phyloP scores from a whole-genome alignment of 1,284 basidiomycete species.

The Puccinia coronata region DNA sequence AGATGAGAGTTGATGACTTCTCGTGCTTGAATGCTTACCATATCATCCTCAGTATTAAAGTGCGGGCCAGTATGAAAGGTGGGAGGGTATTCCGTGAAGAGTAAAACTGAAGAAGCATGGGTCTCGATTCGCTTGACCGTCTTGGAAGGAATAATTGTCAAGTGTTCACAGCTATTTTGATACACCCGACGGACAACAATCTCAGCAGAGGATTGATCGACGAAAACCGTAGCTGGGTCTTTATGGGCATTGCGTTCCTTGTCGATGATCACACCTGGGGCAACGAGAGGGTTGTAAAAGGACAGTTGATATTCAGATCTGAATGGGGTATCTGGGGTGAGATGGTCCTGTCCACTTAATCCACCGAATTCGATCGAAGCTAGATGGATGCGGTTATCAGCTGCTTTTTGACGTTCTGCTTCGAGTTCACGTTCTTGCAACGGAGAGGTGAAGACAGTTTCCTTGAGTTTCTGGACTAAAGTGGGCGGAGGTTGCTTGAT shows the following conservation, averaged over 20 bases:
- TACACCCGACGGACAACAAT: constrained; percentile 2
- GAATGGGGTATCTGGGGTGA: neutral
- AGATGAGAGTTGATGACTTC: too few species aligned
- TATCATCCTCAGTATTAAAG: neutral
- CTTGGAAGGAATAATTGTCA: constrained; percentile 14
- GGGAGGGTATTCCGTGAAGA: constrained; percentile 15
- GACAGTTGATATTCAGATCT: constrained; percentile 16
- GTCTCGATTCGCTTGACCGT: constrained; percentile 31
- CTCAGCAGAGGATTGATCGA: constrained; percentile 13
- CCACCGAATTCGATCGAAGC: constrained; percentile 23
- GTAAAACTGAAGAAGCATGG: constrained; percentile 8
- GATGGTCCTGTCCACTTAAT: neutral
- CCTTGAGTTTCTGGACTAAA: constrained; percentile 18
- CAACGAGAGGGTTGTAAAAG: neutral
- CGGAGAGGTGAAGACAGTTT: neutral
- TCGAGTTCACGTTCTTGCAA: neutral
- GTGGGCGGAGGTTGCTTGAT: neutral
- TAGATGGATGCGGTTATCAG: neutral
- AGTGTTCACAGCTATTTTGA: neutral
- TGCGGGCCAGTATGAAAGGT: constrained; percentile 1
- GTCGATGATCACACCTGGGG: neutral
- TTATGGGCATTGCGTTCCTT: neutral
- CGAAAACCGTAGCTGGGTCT: neutral
- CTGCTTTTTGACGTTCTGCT: neutral
- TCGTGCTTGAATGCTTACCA: neutral